phyloP scores from a whole-genome alignment of 495 filamentous ascomycete genomes.

The Lepraria neglecta region DNA sequence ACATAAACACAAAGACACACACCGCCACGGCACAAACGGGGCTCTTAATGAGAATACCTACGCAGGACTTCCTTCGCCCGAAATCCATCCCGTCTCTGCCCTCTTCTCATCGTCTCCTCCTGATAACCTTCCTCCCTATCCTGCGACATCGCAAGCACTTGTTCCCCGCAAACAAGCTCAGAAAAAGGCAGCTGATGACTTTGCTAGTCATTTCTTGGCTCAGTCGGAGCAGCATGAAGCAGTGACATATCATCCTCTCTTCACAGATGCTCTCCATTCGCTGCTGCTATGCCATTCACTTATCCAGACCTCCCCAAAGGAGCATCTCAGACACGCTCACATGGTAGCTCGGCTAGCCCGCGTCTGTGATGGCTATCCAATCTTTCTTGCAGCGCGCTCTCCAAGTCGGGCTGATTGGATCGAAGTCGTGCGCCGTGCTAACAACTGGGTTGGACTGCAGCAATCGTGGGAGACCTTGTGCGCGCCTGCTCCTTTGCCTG shows the following conservation, averaged over 20 bases:
- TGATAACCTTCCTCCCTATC: constrained; percentile 51
- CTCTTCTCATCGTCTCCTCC: constrained; percentile 53
- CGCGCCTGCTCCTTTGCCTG: constrained; percentile 57
- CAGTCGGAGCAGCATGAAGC: constrained; percentile 48
- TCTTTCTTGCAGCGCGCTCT: constrained; percentile 66
- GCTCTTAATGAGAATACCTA: constrained; percentile 22
- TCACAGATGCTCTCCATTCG: constrained; percentile 68
- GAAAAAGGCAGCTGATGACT: constrained; percentile 32
- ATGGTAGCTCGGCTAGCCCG: constrained; percentile 70
- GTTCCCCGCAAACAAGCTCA: constrained; percentile 22
- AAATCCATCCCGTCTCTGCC: constrained; percentile 44
- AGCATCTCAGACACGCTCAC: constrained; percentile 67
- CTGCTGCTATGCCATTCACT: constrained; percentile 66
- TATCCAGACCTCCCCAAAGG: constrained; percentile 65
- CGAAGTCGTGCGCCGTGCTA: constrained; percentile 58
- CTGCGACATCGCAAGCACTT: constrained; percentile 37
- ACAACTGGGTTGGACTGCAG: constrained; percentile 59
- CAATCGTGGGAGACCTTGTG: constrained; percentile 65
- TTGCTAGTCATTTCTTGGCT: constrained; percentile 28
- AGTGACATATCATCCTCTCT: constrained; percentile 70
- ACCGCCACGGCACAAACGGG: constrained; percentile 15
- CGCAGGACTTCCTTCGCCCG: constrained; percentile 26
- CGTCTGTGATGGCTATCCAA: constrained; percentile 69
- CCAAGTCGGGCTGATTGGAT: constrained; percentile 73
- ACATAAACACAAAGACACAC: constrained; percentile 7